phyloP scores from a whole-genome alignment of 352 stramenopile genomes.

The Globisporangium nunn region DNA sequence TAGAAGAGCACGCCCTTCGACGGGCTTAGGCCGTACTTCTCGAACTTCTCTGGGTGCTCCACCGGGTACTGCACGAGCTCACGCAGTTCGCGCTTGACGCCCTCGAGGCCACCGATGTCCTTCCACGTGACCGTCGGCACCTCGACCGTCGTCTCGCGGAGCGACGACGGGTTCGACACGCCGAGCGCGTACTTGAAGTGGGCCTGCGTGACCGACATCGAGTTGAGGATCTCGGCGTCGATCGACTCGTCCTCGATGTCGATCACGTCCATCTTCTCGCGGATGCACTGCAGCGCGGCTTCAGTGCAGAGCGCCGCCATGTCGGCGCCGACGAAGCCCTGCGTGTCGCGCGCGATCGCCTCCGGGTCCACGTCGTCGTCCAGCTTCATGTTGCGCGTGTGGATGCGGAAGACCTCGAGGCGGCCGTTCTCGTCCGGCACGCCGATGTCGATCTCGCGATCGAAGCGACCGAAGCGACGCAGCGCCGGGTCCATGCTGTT shows the following conservation, averaged over 20 bases:
- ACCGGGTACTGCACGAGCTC: slow-evolving; percentile 99
- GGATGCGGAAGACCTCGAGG: slow-evolving; percentile 99
- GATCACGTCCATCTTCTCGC: slow-evolving; percentile 99
- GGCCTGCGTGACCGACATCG: slow-evolving; percentile 97
- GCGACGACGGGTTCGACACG: slow-evolving; percentile 96
- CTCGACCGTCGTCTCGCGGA: slow-evolving; percentile 99
- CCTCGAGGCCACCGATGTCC: slow-evolving; percentile 98
- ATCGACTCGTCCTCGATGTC: slow-evolving; percentile 99
- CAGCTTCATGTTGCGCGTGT: slow-evolving; percentile 99
- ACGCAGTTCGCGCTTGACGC: slow-evolving; percentile 98
- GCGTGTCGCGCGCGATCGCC: slow-evolving; percentile 95
- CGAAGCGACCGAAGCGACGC: slow-evolving; percentile 97
- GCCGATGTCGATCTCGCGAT: slow-evolving; percentile 99
- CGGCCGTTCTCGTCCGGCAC: slow-evolving; percentile 98
- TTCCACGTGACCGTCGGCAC: slow-evolving; percentile 98
- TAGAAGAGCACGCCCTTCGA: slow-evolving; percentile 99
- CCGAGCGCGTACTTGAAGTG: slow-evolving; percentile 99
- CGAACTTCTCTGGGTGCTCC: slow-evolving; percentile 99
- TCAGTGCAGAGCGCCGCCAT: slow-evolving; percentile 99
- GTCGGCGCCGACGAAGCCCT: slow-evolving; percentile 99
- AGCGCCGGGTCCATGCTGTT: slow-evolving; percentile 98
- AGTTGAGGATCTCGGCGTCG: slow-evolving; percentile 98
- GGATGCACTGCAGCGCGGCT: slow-evolving; percentile 97
- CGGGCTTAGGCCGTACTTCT: slow-evolving; percentile 94
- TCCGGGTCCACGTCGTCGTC: slow-evolving; percentile 98